Conservation (phyloP, 345 rosid species). For the Dimocarpus longan region DNA sequence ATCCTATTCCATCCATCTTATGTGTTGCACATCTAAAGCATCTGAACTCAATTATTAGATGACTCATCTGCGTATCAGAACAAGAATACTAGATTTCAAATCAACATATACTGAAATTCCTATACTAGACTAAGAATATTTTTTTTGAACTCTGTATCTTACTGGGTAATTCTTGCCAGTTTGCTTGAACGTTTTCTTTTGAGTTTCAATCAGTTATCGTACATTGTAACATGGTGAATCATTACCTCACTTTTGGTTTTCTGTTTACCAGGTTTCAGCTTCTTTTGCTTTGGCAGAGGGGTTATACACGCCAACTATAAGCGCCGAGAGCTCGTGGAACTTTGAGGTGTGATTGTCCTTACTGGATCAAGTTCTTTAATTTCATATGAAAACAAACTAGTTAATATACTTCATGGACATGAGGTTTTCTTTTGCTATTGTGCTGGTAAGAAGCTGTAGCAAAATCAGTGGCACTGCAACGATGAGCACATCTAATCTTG, state of each 20-base stretch:
- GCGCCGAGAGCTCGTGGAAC: conserved; percentile 40
- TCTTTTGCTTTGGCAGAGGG: conserved; percentile 33
- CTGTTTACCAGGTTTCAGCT: conserved; percentile 33
- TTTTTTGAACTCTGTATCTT: neutral
- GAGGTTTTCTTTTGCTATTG: neutral
- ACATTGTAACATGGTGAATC: neutral
- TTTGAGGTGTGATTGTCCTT: conserved; percentile 23
- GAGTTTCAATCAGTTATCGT: neutral
- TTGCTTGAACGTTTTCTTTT: neutral
- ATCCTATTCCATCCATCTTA: neutral
- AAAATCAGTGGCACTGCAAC: neutral
- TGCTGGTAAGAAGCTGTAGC: neutral
- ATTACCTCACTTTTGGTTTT: neutral
- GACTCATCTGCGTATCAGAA: neutral
- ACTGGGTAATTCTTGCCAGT: neutral
- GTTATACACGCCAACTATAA: conserved; percentile 26
- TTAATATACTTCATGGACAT: neutral
- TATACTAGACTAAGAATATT: neutral
- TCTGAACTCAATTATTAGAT: neutral
- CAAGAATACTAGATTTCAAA: neutral
- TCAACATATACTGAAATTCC: neutral
- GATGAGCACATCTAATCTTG: neutral
- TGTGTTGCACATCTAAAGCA: no score
- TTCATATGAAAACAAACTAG: neutral
- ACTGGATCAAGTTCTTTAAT: neutral